These are phyloP conservation scores for Pseudogymnoascus sp. DNA, from an alignment of 2,329 filamentous ascomycete genomes.

Conservation along the genomic window DNA sequence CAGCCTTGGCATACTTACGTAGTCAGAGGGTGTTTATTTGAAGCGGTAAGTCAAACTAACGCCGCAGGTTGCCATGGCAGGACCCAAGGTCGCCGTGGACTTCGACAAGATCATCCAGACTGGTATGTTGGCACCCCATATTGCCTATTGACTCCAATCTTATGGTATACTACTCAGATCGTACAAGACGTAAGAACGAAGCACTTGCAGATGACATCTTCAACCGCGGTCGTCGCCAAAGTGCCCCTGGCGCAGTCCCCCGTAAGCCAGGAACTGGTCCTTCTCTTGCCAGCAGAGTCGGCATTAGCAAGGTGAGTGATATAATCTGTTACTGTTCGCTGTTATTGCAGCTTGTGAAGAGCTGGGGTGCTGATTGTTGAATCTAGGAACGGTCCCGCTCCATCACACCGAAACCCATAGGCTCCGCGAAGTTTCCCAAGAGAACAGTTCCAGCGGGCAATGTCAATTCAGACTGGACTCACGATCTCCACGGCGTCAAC, in stretches of 20 bases:
- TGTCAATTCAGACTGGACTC: slow-evolving; percentile 62
- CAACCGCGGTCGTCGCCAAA: slow-evolving; percentile 50
- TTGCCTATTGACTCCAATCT: neutral
- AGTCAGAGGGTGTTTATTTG: neutral
- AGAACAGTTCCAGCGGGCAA: slow-evolving; percentile 39
- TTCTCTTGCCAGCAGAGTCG: slow-evolving; percentile 63
- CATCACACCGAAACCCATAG: slow-evolving; percentile 1
- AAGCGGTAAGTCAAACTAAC: slow-evolving; percentile 10
- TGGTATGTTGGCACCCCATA: slow-evolving; percentile 18
- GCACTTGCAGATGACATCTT: slow-evolving; percentile 67
- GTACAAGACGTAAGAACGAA: slow-evolving; percentile 64
- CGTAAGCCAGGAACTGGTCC: slow-evolving; percentile 40
- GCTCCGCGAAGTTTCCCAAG: slow-evolving; percentile 24
- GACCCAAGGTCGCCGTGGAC: slow-evolving; percentile 24
- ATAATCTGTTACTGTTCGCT: neutral
- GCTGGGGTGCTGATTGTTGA: neutral
- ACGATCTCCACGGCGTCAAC: slow-evolving; percentile 54
- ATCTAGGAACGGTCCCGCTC: slow-evolving; percentile 3
- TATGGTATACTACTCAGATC: slow-evolving; percentile 27
- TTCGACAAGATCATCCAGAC: slow-evolving; percentile 28
- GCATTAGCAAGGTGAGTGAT: slow-evolving; percentile 58
- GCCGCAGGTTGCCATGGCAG: slow-evolving; percentile 22
- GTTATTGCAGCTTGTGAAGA: slow-evolving; percentile 12
- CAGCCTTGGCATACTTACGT: neutral
- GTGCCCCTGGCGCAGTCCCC: slow-evolving; percentile 39